Base-by-base conservation (phyloP, 345 rosid species). In the Linum tenue region DNA sequence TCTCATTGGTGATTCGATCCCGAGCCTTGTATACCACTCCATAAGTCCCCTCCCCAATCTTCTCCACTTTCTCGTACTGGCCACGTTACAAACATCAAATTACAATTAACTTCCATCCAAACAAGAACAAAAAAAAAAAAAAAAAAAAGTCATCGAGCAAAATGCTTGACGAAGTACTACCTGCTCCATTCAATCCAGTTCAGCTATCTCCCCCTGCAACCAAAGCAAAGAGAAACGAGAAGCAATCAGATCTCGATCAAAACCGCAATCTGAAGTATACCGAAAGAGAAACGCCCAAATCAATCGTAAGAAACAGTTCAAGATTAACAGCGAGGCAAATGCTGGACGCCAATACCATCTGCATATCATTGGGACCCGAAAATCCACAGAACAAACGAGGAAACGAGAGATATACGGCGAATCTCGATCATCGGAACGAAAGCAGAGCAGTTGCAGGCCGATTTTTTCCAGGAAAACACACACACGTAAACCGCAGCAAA, bases 11-110 rank as follows among this genome's bases (percentile, higher is more conserved):
- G 65, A 73, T 37, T 37, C 95, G 95, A 64, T 94, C 96, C 9
- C 94, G 84, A 64, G 99, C 99, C 82, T 94, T 94, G 68, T 94
- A 94, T 55, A 94, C 99, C 59, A 94, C 99, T 36, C 99, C 99
- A 64, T 94, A 94, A 3, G 99, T 94, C 64, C 99, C 99, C 78
- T 94, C 99, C 64, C 99, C 97, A 41, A 94, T 94, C 83, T 94
- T 94, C 83, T 88, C 99, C 59, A 94, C 97, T 76, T 94, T 94
- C 90, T 90, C 99, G 57, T 90, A 94, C 99, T 94, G 31, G 78
- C 55, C 73, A 66, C 55, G 4, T 36, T 38, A 16, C 43, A 57
- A 57, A 58, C 61, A 58, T 36, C 61, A 58, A 7, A 58, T n/a
- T 58, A 41, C 9, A 41, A 9, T 9, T 2, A 44, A 44, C 51